Percentiles rank a stretch among this genome's conserved stretches.
phyloP scores from a whole-genome alignment of 139 green algal species.

The Closterium sp. region DNA sequence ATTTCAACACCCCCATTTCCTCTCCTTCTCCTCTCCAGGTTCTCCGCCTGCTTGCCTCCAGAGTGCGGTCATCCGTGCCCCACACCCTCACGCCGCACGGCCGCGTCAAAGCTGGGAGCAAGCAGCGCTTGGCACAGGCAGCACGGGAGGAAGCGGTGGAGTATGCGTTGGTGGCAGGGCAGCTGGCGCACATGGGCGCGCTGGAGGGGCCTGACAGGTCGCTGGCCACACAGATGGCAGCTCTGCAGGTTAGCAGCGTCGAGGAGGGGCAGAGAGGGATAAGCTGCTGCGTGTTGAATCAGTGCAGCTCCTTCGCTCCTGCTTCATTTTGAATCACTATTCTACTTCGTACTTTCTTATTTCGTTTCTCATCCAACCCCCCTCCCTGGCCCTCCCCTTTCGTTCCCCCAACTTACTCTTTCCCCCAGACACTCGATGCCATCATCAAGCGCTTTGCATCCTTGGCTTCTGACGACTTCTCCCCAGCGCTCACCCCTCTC shows the following conservation, averaged over 20 bases:
- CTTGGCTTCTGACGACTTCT: background rate
- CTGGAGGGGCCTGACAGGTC: background rate
- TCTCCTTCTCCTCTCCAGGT: slow-evolving; percentile 2
- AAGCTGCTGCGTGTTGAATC: background rate
- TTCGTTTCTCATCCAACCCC: background rate
- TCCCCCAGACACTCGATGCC: background rate
- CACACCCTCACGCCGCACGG: background rate
- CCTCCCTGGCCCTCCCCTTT: background rate
- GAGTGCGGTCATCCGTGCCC: background rate
- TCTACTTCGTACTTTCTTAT: background rate
- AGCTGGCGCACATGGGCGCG: slow-evolving; percentile 8
- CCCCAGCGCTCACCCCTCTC: background rate
- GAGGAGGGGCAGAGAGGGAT: background rate
- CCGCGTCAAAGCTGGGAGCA: background rate
- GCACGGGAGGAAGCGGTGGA: background rate
- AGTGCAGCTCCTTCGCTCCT: background rate
- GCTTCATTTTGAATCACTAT: background rate
- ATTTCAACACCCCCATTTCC: background rate
- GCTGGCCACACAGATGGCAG: background rate
- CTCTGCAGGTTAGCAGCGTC: background rate
- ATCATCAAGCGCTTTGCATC: background rate
- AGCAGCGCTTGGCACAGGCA: background rate
- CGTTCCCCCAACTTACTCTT: background rate
- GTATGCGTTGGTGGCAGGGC: background rate
- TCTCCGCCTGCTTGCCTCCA: background rate